Evolutionary conservation across 2,329 filamentous ascomycete genomes (phyloP), one percentile per base, ranked within the genome.

Genomic region (Lecanicillium sp.): DNA sequence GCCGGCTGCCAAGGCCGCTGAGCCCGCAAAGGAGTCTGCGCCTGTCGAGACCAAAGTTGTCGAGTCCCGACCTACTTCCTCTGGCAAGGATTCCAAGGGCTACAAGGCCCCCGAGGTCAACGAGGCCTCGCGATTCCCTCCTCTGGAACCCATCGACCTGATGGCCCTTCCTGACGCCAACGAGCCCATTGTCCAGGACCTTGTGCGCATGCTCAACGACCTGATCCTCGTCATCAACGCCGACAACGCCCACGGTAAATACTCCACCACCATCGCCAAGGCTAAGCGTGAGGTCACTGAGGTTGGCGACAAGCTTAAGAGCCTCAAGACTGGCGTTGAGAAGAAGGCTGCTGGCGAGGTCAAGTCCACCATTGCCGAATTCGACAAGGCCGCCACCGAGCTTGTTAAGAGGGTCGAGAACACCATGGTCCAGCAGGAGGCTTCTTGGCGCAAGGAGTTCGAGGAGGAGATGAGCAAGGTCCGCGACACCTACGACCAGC

Each of bases 121-220:
- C 60, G 79, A 84, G 67, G 81, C 78, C 27, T 85, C 80, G 30
- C 74, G 70, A 52, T 78, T 78, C 62, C 80, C 79, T 47, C 78
- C 84, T 36, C 71, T 83, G 17, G 70, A 82, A 52, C 80, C 81
- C 14, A 88, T 97, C 56, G 87, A 95, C 61, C 81, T 90, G 52
- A 72, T 96, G 50, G 78, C 78, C 43, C 78, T 94, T 20, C 76
- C 80, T 46, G 79, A 89, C 58, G 88, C 86, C 45, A 81, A 83
- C 51, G 91, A 97, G 63, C 87, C 88, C 23, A 78, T 95, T 29
- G 87, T 97, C 19, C 90, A 96, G 67, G 89, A 97, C 60, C 75
- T 98, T 5, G 89, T 95, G 51, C 91, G 88, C 71, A 91, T 95
- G 70, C 78, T 98, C 58, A 98, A 98, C 70, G 89, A 95, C 66